These are phyloP conservation scores for Celoporthe dispersa DNA, from an alignment of 2,329 filamentous ascomycete species.

Conservation along the genomic window DNA sequence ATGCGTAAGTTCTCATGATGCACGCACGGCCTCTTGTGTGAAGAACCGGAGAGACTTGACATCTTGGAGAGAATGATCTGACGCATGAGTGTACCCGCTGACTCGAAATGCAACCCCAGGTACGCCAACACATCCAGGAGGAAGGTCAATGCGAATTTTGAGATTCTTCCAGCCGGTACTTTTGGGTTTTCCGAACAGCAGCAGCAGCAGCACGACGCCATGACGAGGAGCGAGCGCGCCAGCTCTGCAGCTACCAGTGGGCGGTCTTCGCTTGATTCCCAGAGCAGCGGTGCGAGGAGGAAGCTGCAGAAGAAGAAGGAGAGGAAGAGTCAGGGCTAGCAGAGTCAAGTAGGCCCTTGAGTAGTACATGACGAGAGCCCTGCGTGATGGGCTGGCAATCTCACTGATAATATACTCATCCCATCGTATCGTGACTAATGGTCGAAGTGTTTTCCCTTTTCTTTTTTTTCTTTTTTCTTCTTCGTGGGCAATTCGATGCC, in stretches of 20 bases:
- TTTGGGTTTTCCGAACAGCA: constrained; percentile 32
- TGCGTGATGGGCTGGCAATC: not conserved
- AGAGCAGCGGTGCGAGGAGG: constrained; percentile 16
- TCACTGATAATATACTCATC: not conserved
- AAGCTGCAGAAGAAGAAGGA: constrained; percentile 27
- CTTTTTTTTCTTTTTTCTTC: not conserved
- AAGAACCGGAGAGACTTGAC: too few species aligned
- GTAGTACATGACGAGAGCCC: too few species aligned
- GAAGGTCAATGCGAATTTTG: constrained; percentile 45
- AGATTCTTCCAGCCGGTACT: constrained; percentile 46
- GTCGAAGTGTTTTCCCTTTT: not conserved
- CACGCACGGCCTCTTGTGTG: constrained; percentile 33
- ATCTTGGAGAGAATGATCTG: too few species aligned
- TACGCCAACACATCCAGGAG: constrained; percentile 41
- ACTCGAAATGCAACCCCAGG: constrained; percentile 5
- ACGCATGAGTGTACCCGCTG: not conserved
- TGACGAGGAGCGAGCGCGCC: constrained; percentile 5
- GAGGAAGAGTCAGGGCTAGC: constrained; percentile 21
- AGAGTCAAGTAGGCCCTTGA: not conserved
- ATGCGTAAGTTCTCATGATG: constrained; percentile 39
- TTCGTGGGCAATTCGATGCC: not conserved
- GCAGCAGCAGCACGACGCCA: not conserved
- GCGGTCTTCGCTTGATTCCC: constrained; percentile 23
- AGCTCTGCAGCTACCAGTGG: constrained; percentile 11
- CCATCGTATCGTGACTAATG: not conserved